Base-by-base conservation (phyloP, 495 filamentous ascomycete species). In the Xylaria longipes region DNA sequence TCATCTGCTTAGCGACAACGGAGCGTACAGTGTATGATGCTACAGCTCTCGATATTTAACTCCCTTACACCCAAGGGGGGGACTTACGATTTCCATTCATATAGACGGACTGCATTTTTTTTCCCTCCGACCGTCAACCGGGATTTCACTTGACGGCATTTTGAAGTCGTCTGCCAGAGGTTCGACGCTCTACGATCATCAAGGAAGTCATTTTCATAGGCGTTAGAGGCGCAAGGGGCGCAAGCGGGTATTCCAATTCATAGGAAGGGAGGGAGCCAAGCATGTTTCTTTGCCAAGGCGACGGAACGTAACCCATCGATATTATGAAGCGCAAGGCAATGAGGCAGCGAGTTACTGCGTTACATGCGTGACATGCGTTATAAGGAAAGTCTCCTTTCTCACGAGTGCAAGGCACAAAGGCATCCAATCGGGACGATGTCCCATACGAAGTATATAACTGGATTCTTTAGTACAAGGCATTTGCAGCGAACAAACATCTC, bases 81-180 rank as follows among this genome's bases (percentile, higher is more conserved):
- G n/a, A 5, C 27, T 52, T 52, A 45, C 29, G 31, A 52, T 39
- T 62, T 62, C 50, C 22, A 52, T 70, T 52, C 57, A 70, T 63
- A 70, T 70, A 69, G 68, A 69, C 63, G 31, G 29, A 12, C 54
- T 61, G 66, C 54, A 60, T 69, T 35, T 25, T 5, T 58, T 45
- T 58, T 48, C 29, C 43, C 61, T 43, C 8, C 37, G 8, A 62
- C 31, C 37, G 56, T 58, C 7, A 27, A 57, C 43, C 25, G 25
- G n/a, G 31, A 41, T 67, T 27, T 57, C 65, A 58, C 58, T 58
- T 31, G 27, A 58, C 52, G 66, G 48, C 54, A 48, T 29, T 4
- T 4, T 20, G 22, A 60, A 60, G 29, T 48, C 54, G 50, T 69
- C 37, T 69, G 14, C 15, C n/a, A 41, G 54, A 6, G 54, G 14